Evolutionary conservation across 2,329 filamentous ascomycete species (phyloP).

Genomic region (Bipolaris bicolor): DNA sequence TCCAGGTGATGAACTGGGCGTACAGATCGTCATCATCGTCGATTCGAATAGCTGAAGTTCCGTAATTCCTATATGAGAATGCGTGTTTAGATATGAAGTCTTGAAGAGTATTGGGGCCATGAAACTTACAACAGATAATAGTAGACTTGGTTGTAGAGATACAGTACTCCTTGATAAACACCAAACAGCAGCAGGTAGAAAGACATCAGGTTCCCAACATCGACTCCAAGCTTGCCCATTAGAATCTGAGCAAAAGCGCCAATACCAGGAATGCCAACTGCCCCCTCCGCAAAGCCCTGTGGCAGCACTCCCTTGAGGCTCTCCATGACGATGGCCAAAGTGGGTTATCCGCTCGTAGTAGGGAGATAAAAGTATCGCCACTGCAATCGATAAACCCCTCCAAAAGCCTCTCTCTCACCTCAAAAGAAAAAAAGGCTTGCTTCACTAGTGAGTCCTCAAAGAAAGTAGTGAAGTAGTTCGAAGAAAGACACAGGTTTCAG

Average conservation of each 20-base stretch:
- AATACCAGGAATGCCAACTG: constrained; percentile 4
- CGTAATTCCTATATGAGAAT: constrained; percentile 23
- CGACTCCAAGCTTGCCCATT: constrained; percentile 49
- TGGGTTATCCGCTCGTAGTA: neutral
- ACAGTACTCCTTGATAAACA: constrained; percentile 46
- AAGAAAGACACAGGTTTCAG: neutral
- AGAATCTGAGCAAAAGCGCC: constrained; percentile 10
- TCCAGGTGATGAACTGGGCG: constrained; percentile 52
- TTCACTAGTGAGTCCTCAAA: neutral
- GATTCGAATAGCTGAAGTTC: constrained; percentile 53
- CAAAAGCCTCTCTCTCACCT: neutral
- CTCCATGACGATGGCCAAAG: constrained; percentile 1
- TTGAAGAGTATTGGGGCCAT: constrained; percentile 34
- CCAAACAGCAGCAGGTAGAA: constrained; percentile 53
- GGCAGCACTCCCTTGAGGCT: constrained; percentile 1
- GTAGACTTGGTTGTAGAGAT: constrained; percentile 39
- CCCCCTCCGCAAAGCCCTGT: constrained; percentile 8
- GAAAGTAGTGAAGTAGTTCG: neutral
- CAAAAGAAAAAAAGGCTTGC: neutral
- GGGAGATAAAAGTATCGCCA: neutral
- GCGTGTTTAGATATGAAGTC: neutral
- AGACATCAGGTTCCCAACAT: constrained; percentile 56
- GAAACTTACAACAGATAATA: constrained; percentile 2
- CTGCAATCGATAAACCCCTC: no score
- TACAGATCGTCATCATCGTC: constrained; percentile 55